Percentiles rank a stretch among this genome's conserved stretches.
phyloP scores from a whole-genome alignment of 345 rosid species.

The Lumnitzera racemosa region DNA sequence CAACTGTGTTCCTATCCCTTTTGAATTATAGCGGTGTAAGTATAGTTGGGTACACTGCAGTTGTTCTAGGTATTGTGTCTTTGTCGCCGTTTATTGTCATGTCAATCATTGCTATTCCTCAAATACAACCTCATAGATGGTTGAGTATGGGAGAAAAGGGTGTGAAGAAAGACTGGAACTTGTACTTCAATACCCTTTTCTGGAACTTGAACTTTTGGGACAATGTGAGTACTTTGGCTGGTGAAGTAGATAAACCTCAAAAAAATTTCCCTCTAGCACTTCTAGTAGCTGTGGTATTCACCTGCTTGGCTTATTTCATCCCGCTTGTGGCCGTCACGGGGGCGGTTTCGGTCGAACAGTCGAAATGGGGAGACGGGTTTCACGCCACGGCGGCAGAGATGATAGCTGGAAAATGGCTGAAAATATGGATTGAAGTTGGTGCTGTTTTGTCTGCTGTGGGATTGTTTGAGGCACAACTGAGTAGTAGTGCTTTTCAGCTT shows the following conservation, averaged over 20 bases:
- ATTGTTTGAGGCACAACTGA: constrained; percentile 56
- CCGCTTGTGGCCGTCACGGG: constrained; percentile 75
- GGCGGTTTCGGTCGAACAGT: constrained; percentile 35
- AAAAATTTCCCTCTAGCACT: constrained; percentile 65
- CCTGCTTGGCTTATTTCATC: constrained; percentile 67
- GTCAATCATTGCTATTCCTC: constrained; percentile 63
- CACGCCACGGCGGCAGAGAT: constrained; percentile 57
- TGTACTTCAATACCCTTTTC: constrained; percentile 80
- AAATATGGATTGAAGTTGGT: constrained; percentile 55
- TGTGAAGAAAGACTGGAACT: constrained; percentile 57
- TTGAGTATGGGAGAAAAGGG: constrained; percentile 54
- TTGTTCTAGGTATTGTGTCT: constrained; percentile 59
- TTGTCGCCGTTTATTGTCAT: constrained; percentile 65
- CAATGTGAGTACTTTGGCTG: constrained; percentile 76
- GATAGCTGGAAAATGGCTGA: constrained; percentile 61
- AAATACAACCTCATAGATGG: constrained; percentile 64
- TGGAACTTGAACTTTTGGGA: constrained; percentile 98
- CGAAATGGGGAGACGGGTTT: constrained; percentile 46
- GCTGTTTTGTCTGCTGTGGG: constrained; percentile 43
- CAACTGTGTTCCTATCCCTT: constrained; percentile 43
- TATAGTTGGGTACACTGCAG: constrained; percentile 69
- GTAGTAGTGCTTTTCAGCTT: constrained; percentile 55
- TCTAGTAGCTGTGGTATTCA: constrained; percentile 58
- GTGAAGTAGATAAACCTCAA: constrained; percentile 68
- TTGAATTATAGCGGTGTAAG: constrained; percentile 63